These are phyloP conservation scores for Penicillium corylophilum DNA, from an alignment of 2,329 filamentous ascomycete species.

Conservation along the genomic window DNA sequence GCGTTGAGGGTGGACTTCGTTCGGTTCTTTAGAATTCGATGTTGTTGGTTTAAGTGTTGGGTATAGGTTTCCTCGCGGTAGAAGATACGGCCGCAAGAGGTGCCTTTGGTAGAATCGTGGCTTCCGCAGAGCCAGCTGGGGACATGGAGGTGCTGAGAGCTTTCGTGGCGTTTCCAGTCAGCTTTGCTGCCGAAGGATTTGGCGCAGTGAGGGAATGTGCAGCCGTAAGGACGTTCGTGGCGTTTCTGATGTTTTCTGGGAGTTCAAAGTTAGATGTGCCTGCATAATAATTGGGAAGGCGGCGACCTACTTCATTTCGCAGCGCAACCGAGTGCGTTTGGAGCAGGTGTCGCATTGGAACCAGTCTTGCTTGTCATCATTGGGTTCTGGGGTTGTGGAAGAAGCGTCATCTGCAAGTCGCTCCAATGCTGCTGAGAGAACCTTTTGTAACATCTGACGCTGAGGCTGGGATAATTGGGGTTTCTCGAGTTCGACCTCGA, in stretches of 20 bases:
- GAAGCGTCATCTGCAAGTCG: conserved; percentile 22
- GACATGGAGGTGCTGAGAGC: conserved; percentile 69
- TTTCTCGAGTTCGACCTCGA: conserved; percentile 20
- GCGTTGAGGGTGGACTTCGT: conserved; percentile 16
- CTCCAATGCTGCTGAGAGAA: conserved; percentile 31
- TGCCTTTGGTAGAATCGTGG: conserved; percentile 22
- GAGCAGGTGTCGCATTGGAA: conserved; percentile 33
- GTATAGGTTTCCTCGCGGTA: conserved; percentile 60
- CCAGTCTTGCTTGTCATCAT: conserved; percentile 24
- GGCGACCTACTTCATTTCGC: conserved; percentile 38
- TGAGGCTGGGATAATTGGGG: conserved; percentile 27
- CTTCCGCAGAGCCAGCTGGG: conserved; percentile 71
- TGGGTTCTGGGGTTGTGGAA: conserved; percentile 1
- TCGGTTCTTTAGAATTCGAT: conserved; percentile 4
- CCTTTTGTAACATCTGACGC: conserved; percentile 33
- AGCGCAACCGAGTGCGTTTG: conserved; percentile 33
- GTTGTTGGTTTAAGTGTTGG: conserved; percentile 60
- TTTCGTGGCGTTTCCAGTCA: conserved; percentile 91
- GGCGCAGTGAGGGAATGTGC: conserved; percentile 68
- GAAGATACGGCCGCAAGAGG: conserved; percentile 59
- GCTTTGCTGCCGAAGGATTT: conserved; percentile 88
- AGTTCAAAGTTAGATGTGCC: neutral
- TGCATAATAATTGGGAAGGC: neutral
- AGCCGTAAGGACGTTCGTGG: conserved; percentile 77
- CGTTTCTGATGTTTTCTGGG: conserved; percentile 78